Evolutionary conservation across 108 stramenopile genomes (phyloP).

Genomic region (Conticribra guillardii): DNA sequence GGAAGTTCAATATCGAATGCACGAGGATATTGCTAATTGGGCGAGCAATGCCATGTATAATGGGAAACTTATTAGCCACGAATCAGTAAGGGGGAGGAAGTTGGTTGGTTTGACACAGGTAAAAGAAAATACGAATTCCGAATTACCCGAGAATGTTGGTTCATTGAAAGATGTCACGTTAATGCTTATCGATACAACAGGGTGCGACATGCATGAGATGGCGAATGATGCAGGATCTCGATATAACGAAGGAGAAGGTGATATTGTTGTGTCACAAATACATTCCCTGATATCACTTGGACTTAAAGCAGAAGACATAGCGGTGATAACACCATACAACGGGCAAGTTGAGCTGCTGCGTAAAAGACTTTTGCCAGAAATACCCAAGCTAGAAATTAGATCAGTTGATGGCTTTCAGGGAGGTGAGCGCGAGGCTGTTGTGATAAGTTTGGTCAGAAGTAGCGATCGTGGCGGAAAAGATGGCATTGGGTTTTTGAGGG

Average conservation of each 20-base stretch:
- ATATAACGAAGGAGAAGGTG: conserved; percentile 86
- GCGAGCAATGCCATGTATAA: conserved; percentile 90
- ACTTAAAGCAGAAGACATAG: conserved; percentile 80
- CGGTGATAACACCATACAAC: conserved; percentile 98
- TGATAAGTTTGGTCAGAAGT: conserved; percentile 95
- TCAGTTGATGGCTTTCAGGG: conserved; percentile 99
- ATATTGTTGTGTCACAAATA: conserved; percentile 78
- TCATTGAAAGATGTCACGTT: conserved; percentile 54
- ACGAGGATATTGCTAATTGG: conserved; percentile 91
- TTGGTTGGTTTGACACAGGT: conserved; percentile 53
- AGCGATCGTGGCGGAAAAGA: conserved; percentile 68
- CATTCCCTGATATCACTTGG: conserved; percentile 69
- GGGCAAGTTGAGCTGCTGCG: conserved; percentile 93
- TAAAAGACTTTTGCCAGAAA: conserved; percentile 59
- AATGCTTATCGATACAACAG: conserved; percentile 93
- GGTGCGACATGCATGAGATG: conserved; percentile 89
- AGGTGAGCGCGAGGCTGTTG: conserved; percentile 96
- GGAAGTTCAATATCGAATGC: conserved; percentile 97
- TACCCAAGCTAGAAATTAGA: conserved; percentile 84
- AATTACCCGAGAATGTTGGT: conserved; percentile 21
- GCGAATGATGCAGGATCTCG: conserved; percentile 75
- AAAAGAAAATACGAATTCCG: conserved; percentile 4
- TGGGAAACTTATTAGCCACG: conserved; percentile 68
- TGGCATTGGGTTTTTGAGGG: conserved; percentile 95
- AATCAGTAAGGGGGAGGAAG: conserved; percentile 58